Base-by-base conservation (phyloP, 2,329 filamentous ascomycete genomes). In the Hypoxylon sp. region DNA sequence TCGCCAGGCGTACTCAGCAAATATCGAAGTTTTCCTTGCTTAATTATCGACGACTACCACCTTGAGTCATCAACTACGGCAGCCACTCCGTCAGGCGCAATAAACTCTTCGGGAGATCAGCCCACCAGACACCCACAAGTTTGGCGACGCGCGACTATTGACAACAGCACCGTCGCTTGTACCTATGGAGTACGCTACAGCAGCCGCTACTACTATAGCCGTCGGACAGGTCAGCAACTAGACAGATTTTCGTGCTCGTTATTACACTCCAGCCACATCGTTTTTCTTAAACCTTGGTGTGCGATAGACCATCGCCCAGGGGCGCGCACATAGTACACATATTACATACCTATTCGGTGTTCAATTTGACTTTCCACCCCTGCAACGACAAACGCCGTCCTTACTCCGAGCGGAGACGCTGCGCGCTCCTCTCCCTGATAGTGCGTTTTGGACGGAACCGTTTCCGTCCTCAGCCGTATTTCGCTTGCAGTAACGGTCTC, bases 391-490 rank as follows among this genome's bases (percentile, higher is more conserved):
- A 59, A 71, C 61, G 60, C 69, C 60, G 60, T 71, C 66, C 62
- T 68, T 71, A 61, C 59, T 69, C 68, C 68, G 68, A 71, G 68
- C 68, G 66, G 68, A 69, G 61, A 62, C 51, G 57, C 64, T 59
- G 40, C 59, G 58, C 58, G 58, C 54, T 51, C 58, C 49, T 51
- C 44, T 55, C 35, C 22, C 48, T 31, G 63, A 61, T 68, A 71
- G 61, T 69, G 62, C 69, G 69, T 71, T 66, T 71, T 69, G 48
- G n/a, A 71, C 69, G 69, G 69, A 71, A 66, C 13, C 51, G 51
- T 51, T 69, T 66, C 70, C 68, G 70, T 70, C 51, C 22, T 31
- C 59, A 13, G 30, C 42, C 51, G 25, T 59, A 62, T 66, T 64
- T 61, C 27, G 35, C 49, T 65, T 68, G 17, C 51, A 56, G 40